Percentiles rank a stretch among this genome's conserved stretches.
These are phyloP conservation scores for Claviceps sp. DNA, from an alignment of 2,329 filamentous ascomycete genomes.

Conservation along the genomic window DNA sequence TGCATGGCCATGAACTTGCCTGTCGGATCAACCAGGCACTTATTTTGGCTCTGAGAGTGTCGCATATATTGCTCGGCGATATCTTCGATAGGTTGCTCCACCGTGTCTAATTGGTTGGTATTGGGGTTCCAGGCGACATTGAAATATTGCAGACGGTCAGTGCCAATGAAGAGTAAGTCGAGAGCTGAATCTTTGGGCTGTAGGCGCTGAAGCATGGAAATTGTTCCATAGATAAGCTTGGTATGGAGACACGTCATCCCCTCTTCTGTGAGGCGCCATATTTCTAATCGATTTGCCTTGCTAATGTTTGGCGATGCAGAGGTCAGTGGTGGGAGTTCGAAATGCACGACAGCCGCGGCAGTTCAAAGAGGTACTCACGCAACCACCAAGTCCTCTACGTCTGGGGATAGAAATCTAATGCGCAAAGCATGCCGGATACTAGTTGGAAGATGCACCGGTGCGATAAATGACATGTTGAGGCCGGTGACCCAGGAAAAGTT, in stretches of 20 bases:
- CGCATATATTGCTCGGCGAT: constrained; percentile 48
- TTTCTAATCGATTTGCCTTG: constrained; percentile 73
- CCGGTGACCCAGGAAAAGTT: constrained; percentile 1
- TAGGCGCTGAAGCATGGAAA: constrained; percentile 73
- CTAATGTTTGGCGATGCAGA: constrained; percentile 26
- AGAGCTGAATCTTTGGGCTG: constrained; percentile 59
- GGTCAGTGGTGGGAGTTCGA: not conserved
- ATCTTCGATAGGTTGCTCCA: constrained; percentile 39
- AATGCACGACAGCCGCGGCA: not conserved
- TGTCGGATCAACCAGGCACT: constrained; percentile 72
- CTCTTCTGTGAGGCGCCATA: constrained; percentile 58
- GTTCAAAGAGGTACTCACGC: constrained; percentile 46
- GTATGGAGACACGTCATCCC: constrained; percentile 53
- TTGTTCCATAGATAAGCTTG: constrained; percentile 67
- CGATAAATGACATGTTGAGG: constrained; percentile 72
- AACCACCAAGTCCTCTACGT: constrained; percentile 72
- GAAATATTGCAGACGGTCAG: constrained; percentile 82
- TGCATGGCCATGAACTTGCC: constrained; percentile 46
- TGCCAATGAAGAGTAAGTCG: constrained; percentile 86
- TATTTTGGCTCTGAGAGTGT: constrained; percentile 70
- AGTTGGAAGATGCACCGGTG: constrained; percentile 83
- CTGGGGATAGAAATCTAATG: constrained; percentile 57
- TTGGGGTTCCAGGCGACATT: constrained; percentile 68
- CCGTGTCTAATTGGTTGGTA: constrained; percentile 34
- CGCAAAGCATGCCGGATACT: constrained; percentile 82